Evolutionary conservation across 768 basidiomycete species (phyloP), one percentile per base, ranked within the genome.

Genomic region (Boletus sp.): DNA sequence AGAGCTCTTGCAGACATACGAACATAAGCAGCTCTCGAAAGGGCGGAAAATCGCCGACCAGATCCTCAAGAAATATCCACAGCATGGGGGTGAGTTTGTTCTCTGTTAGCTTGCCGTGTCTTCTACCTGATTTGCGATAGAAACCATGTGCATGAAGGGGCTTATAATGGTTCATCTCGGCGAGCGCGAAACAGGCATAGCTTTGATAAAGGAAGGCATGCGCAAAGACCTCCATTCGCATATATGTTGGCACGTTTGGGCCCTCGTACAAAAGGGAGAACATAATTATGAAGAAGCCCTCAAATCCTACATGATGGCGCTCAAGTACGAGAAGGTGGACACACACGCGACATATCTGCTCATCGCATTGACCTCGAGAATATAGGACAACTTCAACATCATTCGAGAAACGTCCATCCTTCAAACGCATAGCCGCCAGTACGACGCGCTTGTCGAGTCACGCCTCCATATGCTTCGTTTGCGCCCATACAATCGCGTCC

Each of bases 181-280:
- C 47, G 79, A 79, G 66, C 84, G 84, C 56, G 91, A 88, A 29
- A 83, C 93, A 59, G 93, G 93, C 30, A 76, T 89, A 54, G 86
- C 89, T 35, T 80, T 92, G 42, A 87, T 93, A 60, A 88, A 88
- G 76, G 87, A 90, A 62, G 93, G 93, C 54, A 80, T 92, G 60
- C 80, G 83, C 40, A 77, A 85, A 44, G 91, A 95, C 72, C 73
- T 91, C 51, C 86, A 82, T 32, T 94, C 92, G 19, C 94, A 98
- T 65, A 98, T 99, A 67, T 88, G 87, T 67, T 98, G 97, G 95
- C 97, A 99, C 72, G 96, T 98, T 59, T 90, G 93, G 68, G 97
- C 93, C 27, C 87, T 99, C 64, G 84, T 97, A 21, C 90, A 94
- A 70, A 93, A 96, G 70, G 88, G 87, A 9, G 90, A 97, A 69